Percentiles rank a stretch among this genome's conserved stretches.
Conservation (phyloP, 441 rosid species). For the Pelargonium myrrhifolium region DNA sequence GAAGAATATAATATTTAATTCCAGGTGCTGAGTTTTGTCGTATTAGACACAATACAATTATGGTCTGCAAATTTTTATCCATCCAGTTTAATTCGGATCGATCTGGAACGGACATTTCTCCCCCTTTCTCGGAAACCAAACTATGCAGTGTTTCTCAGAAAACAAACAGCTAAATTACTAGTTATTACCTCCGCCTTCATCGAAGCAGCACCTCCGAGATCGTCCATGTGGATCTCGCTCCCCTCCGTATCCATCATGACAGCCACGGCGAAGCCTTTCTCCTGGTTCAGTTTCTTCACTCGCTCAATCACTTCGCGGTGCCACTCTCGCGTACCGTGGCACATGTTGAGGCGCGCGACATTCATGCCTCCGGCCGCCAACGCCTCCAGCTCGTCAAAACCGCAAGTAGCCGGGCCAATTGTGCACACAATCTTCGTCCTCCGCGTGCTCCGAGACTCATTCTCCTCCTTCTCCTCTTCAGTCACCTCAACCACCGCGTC, state of each 20-base stretch:
- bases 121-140: neutral
- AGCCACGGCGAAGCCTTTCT: slow-evolving; percentile 36
- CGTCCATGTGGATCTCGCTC: slow-evolving; percentile 44
- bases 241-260: slow-evolving; percentile 58
- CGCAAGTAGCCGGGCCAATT: slow-evolving; percentile 36
- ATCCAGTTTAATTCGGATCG: no score
- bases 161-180: neutral
- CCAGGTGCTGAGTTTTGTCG: neutral
- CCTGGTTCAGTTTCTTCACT: slow-evolving; percentile 33
- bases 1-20: neutral
- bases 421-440: slow-evolving; percentile 39
- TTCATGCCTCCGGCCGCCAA: slow-evolving; percentile 42
- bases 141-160: neutral
- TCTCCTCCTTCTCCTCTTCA: slow-evolving; percentile 35
- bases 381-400: slow-evolving; percentile 35
- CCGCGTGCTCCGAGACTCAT: slow-evolving; percentile 35
- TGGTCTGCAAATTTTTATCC: neutral
- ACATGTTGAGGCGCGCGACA: slow-evolving; percentile 89
- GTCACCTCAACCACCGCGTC: slow-evolving; percentile 26
- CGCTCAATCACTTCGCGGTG: slow-evolving; percentile 34
- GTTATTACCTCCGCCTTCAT: slow-evolving; percentile 35
- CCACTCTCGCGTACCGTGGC: slow-evolving; percentile 61
- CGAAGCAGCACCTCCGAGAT: slow-evolving; percentile 36
- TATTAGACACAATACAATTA: neutral
- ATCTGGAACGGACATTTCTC: neutral